Evolutionary conservation across 129 eudicot species (phyloP).

Genomic region (Chrysanthemum lavandulifolium): DNA sequence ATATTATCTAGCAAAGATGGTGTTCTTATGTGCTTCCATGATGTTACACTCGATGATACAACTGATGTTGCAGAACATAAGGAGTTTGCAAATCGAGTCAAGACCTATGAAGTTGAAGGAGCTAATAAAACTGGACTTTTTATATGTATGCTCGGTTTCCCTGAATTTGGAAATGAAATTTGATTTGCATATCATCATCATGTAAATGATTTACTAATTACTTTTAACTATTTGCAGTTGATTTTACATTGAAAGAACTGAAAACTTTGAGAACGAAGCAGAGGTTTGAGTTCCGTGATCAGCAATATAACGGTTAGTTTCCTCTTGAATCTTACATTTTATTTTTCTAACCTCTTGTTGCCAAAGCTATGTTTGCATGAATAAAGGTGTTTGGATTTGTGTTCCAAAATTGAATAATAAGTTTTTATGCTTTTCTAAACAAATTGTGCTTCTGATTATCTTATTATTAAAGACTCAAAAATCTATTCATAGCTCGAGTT

Average conservation of each 20-base stretch:
- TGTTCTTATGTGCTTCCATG: constrained; percentile 81
- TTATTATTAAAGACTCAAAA: not conserved
- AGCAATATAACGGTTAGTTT: constrained; percentile 73
- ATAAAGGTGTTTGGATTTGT: not conserved
- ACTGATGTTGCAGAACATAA: constrained; percentile 63
- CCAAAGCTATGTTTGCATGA: not conserved
- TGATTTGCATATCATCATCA: not conserved
- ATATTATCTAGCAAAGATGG: constrained; percentile 83
- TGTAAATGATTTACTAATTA: constrained; percentile 1
- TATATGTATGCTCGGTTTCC: constrained; percentile 26
- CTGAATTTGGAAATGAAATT: not conserved
- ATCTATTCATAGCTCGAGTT: no score
- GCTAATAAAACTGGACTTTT: constrained; percentile 43
- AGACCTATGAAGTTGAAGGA: constrained; percentile 84
- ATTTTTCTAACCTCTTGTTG: not conserved
- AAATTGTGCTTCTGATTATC: not conserved
- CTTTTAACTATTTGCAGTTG: constrained; percentile 54
- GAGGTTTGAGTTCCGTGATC: constrained; percentile 75
- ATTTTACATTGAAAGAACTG: constrained; percentile 76
- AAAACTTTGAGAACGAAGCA: constrained; percentile 70
- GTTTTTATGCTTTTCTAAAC: not conserved
- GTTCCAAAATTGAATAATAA: not conserved
- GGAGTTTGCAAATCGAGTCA: constrained; percentile 63
- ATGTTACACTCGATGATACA: constrained; percentile 67
- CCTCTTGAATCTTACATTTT: not conserved